Conservation (phyloP, 2,329 filamentous ascomycete species). For the Ophiostoma sp. region DNA sequence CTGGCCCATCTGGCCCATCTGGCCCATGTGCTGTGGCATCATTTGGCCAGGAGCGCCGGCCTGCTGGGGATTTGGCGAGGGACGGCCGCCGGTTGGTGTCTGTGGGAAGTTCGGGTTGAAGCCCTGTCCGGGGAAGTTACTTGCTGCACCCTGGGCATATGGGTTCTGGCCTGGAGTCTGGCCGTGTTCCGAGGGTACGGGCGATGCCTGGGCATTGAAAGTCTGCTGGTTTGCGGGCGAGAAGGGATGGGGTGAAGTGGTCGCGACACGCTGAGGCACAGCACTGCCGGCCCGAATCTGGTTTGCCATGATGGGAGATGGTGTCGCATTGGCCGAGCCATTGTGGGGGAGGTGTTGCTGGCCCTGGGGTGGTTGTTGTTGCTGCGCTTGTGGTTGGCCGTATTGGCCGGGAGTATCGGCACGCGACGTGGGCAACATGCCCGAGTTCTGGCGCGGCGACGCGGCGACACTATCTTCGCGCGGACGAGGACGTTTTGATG, state of each 20-base stretch:
- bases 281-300: conserved; percentile 63
- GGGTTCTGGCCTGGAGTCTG: conserved; percentile 63
- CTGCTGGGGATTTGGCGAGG: conserved; percentile 52
- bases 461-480: conserved; percentile 78
- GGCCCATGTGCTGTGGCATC: conserved; percentile 30
- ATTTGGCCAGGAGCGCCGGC: conserved; percentile 32
- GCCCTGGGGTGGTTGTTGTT: conserved; percentile 55
- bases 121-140: conserved; percentile 49
- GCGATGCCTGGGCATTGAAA: conserved; percentile 67
- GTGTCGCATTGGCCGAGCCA: conserved; percentile 76
- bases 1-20: conserved; percentile 46
- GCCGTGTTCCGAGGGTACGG: conserved; percentile 63
- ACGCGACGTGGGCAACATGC: conserved; percentile 73
- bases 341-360: conserved; percentile 74
- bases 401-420: conserved; percentile 86
- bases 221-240: conserved; percentile 70
- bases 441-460: conserved; percentile 71
- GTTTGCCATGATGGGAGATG: conserved; percentile 86
- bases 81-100: conserved; percentile 50
- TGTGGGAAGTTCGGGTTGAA: conserved; percentile 57
- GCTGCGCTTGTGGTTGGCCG: conserved; percentile 39
- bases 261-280: conserved; percentile 76
- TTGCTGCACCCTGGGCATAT: conserved; percentile 47
- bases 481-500: conserved; percentile 79
- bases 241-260: conserved; percentile 87